Conservation (phyloP, 306 rosid genomes). For the Abrus precatorius region DNA sequence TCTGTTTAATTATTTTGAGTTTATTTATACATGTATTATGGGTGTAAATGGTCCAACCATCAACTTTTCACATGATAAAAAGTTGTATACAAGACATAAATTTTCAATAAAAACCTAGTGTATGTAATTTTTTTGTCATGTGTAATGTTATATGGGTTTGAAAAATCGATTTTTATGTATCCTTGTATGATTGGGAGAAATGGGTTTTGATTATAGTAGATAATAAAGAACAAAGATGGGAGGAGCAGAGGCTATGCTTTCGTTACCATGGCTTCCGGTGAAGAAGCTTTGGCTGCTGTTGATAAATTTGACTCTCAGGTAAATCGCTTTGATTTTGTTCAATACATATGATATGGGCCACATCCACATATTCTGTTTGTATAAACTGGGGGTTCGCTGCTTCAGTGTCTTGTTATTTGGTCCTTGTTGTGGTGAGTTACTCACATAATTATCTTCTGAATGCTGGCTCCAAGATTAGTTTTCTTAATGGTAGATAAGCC, state of each 20-base stretch:
- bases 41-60: no score
- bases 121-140: neutral
- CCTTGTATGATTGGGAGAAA: conserved; percentile 29
- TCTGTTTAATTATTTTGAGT: no score
- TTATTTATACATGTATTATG: no score
- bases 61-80: no score
- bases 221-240: conserved; percentile 76
- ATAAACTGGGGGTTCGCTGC: conserved; percentile 5
- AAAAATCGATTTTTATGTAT: neutral
- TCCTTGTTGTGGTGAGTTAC: neutral
- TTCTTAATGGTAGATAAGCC: conserved; percentile 4
- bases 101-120: no score
- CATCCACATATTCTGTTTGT: neutral
- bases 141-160: neutral
- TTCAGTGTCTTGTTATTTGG: conserved; percentile 28
- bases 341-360: no score
- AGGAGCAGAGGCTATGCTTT: conserved; percentile 79
- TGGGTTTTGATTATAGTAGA: conserved; percentile 59
- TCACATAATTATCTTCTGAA: conserved; percentile 9
- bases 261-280: conserved; percentile 80
- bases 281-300: conserved; percentile 77
- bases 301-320: conserved; percentile 71
- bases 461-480: conserved; percentile 10
- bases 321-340: conserved; percentile 43
- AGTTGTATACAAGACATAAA: no score